Evolutionary conservation across 2,329 filamentous ascomycete genomes (phyloP).

Genomic region (Trichoderma sp.): DNA sequence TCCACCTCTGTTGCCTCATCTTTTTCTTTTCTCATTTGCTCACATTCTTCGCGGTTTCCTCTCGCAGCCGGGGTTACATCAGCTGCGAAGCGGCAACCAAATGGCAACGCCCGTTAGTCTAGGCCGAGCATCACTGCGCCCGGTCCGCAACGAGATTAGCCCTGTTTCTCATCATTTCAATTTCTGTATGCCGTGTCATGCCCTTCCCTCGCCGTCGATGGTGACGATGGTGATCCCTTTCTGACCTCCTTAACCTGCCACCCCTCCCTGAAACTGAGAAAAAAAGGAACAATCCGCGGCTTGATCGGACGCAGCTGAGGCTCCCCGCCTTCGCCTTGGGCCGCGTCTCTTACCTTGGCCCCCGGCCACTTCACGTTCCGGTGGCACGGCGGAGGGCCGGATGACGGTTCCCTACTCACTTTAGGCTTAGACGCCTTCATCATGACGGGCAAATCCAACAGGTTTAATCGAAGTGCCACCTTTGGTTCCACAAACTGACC

Average conservation of each 20-base stretch:
- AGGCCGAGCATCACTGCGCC: conserved; percentile 12
- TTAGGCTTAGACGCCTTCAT: conserved; percentile 16
- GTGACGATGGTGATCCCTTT: conserved; percentile 13
- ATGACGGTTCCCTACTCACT: conserved; percentile 15
- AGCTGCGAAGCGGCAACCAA: conserved; percentile 10
- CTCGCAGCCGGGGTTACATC: conserved; percentile 6
- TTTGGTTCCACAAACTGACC: conserved; percentile 1
- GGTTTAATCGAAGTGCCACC: conserved; percentile 10
- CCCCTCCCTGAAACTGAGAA: conserved; percentile 9
- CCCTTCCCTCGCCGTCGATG: neutral
- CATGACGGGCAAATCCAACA: conserved; percentile 14
- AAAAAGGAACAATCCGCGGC: neutral
- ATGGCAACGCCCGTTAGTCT: conserved; percentile 15
- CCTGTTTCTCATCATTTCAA: conserved; percentile 22
- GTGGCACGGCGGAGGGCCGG: conserved; percentile 20
- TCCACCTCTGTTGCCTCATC: neutral
- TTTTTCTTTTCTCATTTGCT: conserved; percentile 2
- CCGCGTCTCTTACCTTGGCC: conserved; percentile 1
- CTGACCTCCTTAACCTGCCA: conserved; percentile 8
- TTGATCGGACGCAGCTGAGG: conserved; percentile 19
- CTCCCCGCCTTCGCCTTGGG: conserved; percentile 15
- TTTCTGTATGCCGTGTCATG: conserved; percentile 5
- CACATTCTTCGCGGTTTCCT: neutral
- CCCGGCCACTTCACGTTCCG: conserved; percentile 16
- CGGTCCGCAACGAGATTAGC: conserved; percentile 22